Evolutionary conservation across 305 asterid species (phyloP).

Genomic region (Fraxinus ornus): DNA sequence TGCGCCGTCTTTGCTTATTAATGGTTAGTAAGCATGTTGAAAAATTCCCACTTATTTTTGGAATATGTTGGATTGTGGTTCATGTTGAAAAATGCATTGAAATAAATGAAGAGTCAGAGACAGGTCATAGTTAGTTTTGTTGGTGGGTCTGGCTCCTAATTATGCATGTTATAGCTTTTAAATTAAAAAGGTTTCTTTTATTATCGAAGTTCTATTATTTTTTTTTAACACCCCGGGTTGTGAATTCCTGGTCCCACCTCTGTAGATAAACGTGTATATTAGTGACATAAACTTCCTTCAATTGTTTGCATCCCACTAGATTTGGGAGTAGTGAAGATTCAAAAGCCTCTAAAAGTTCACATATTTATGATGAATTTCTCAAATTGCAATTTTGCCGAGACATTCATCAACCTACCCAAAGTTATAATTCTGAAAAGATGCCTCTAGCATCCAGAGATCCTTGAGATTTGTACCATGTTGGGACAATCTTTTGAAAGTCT

Average conservation of each 20-base stretch:
- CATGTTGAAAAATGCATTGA: not conserved
- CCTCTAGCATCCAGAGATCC: not conserved
- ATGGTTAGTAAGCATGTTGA: not conserved
- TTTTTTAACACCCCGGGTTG: not conserved
- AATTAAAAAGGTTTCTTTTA: too few species aligned
- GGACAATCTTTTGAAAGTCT: not conserved
- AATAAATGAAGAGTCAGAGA: not conserved
- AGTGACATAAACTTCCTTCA: not conserved
- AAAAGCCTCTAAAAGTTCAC: not conserved
- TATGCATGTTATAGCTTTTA: not conserved
- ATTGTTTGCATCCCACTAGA: not conserved
- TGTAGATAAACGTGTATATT: not conserved
- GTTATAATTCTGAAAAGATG: not conserved
- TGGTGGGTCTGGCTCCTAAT: not conserved
- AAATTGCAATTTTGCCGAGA: not conserved
- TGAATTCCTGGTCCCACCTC: not conserved
- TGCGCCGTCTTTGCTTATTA: not conserved
- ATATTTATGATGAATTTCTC: not conserved
- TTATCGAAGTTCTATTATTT: not conserved
- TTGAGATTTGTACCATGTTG: not conserved
- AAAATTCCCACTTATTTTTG: not conserved
- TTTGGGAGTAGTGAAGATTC: not conserved
- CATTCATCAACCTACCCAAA: not conserved
- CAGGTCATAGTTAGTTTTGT: not conserved
- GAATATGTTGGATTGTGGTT: not conserved